Evolutionary conservation across 192 early-diverging fungal genomes (phyloP).

Genomic region (Borealophlyctis nickersoniae): DNA sequence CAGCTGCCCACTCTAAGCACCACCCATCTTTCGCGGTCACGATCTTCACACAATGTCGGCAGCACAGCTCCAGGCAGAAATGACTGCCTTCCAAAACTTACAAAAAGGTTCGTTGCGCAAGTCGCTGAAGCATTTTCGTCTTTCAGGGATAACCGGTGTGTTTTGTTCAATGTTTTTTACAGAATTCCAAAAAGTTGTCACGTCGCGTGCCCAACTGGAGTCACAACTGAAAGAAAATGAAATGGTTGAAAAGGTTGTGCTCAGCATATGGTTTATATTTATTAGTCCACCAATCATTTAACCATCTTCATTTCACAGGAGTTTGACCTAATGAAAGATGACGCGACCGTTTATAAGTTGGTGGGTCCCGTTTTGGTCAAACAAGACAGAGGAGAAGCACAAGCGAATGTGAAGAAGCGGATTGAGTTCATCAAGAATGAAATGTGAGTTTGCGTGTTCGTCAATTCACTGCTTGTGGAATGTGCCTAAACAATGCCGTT

Average conservation of each 20-base stretch:
- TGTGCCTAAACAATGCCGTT: background rate
- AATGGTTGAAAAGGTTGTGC: slow-evolving; percentile 72
- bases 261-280: background rate
- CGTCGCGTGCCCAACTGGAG: slow-evolving; percentile 77
- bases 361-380: slow-evolving; percentile 94
- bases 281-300: too few species aligned
- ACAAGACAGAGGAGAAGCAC: slow-evolving; percentile 85
- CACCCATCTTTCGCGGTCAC: too few species aligned
- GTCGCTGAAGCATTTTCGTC: background rate
- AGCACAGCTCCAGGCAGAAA: slow-evolving; percentile 66
- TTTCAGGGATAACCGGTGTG: slow-evolving; percentile 1
- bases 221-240: slow-evolving; percentile 97
- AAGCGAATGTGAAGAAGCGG: slow-evolving; percentile 87
- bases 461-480: background rate
- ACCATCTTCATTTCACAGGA: slow-evolving; percentile 50
- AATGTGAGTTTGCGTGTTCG: slow-evolving; percentile 58
- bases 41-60: slow-evolving; percentile 12
- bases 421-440: slow-evolving; percentile 85
- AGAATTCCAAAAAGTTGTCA: slow-evolving; percentile 77
- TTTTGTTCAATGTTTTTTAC: background rate
- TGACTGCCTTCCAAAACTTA: slow-evolving; percentile 66
- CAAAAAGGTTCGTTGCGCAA: slow-evolving; percentile 57
- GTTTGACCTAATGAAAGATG: slow-evolving; percentile 77
- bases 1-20: too few species aligned
- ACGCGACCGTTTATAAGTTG: slow-evolving; percentile 89